These are phyloP conservation scores for Tagetes erecta DNA, from an alignment of 129 eudicot genomes.

Conservation along the genomic window DNA sequence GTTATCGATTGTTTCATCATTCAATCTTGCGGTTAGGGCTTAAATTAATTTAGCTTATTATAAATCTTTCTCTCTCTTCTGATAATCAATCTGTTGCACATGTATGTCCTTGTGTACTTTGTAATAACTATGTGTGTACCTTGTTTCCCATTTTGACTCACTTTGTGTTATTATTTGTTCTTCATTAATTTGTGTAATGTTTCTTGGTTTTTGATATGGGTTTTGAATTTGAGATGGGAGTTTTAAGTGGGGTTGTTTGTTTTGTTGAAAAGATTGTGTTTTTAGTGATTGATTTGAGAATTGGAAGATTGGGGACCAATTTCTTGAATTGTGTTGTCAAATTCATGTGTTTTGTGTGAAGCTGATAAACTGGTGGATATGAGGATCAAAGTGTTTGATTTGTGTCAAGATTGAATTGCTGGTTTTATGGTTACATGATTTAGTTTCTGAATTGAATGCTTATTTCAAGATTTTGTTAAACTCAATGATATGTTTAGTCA, in stretches of 20 bases:
- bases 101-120: conserved; percentile 30
- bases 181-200: background rate
- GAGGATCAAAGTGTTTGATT: background rate
- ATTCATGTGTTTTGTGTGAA: background rate
- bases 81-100: conserved; percentile 23
- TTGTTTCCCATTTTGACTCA: conserved; percentile 46
- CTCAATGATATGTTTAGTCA: background rate
- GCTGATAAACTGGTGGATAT: background rate
- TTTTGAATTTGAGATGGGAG: conserved; percentile 5
- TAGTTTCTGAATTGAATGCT: conserved; percentile 4
- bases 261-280: conserved; percentile 13
- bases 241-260: conserved; percentile 22
- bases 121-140: conserved; percentile 30
- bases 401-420: conserved; percentile 3
- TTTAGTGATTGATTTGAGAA: conserved; percentile 30
- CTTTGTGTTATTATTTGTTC: conserved; percentile 23
- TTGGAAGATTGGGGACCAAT: background rate
- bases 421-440: background rate
- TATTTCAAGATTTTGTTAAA: conserved; percentile 11
- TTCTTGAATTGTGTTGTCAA: conserved; percentile 19
- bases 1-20: conserved; percentile 34
- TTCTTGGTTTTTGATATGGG: conserved; percentile 29
- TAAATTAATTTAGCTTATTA: conserved; percentile 24
- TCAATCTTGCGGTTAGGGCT: conserved; percentile 48
- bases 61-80: conserved; percentile 13